Evolutionary conservation across 2,329 filamentous ascomycete species (phyloP).

Genomic region (Xylaria sp.): DNA sequence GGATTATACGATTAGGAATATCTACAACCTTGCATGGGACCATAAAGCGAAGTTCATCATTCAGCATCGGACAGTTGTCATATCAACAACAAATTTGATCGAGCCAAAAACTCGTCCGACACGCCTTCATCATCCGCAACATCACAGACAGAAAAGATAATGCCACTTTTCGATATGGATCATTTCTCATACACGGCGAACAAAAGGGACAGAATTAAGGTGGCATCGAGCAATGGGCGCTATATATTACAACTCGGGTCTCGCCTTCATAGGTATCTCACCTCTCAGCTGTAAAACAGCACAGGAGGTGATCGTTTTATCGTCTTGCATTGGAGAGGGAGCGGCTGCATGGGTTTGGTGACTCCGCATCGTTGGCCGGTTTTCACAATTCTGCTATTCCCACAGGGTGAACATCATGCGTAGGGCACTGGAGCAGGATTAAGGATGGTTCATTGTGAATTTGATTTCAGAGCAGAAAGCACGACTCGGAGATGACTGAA

Average conservation of each 20-base stretch:
- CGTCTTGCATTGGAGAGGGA: slow-evolving; percentile 38
- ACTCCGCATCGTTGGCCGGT: slow-evolving; percentile 34
- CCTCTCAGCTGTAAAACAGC: slow-evolving; percentile 16
- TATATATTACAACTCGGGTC: slow-evolving; percentile 38
- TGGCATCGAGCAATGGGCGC: slow-evolving; percentile 31
- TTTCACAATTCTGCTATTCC: slow-evolving; percentile 32
- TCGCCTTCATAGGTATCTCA: slow-evolving; percentile 28
- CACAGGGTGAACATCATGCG: slow-evolving; percentile 19
- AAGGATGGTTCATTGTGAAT: slow-evolving; percentile 23
- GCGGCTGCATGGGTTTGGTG: slow-evolving; percentile 37
- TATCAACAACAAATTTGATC: slow-evolving; percentile 27
- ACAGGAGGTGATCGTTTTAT: slow-evolving; percentile 29
- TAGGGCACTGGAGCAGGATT: slow-evolving; percentile 24
- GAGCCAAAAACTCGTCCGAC: slow-evolving; percentile 21
- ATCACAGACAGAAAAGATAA: slow-evolving; percentile 18
- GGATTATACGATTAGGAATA: slow-evolving; percentile 26
- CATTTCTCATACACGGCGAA: slow-evolving; percentile 35
- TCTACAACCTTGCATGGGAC: slow-evolving; percentile 25
- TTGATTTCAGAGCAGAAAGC: slow-evolving; percentile 14
- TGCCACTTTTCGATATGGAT: slow-evolving; percentile 32
- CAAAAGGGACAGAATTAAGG: slow-evolving; percentile 29
- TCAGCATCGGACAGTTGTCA: slow-evolving; percentile 23
- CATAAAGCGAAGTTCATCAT: slow-evolving; percentile 29
- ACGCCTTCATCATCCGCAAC: slow-evolving; percentile 15
- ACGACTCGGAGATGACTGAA: slow-evolving; percentile 16